phyloP scores from a whole-genome alignment of 2,329 filamentous ascomycete genomes.

The Fusarium sp. region DNA sequence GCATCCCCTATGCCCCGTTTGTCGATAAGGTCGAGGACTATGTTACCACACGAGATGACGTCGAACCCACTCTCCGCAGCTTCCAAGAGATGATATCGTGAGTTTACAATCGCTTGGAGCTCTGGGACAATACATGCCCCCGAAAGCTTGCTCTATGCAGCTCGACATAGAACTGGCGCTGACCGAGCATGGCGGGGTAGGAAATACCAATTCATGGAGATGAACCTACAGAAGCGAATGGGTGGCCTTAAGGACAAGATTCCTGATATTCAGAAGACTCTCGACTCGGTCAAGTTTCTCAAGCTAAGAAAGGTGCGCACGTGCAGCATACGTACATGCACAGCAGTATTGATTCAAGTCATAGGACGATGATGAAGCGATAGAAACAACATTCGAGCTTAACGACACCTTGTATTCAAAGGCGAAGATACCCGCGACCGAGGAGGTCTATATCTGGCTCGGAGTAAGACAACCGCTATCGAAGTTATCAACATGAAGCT shows the following conservation, averaged over 20 bases:
- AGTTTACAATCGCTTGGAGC: slow-evolving; percentile 48
- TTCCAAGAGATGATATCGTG: slow-evolving; percentile 97
- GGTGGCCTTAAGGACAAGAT: slow-evolving; percentile 91
- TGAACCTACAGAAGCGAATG: slow-evolving; percentile 87
- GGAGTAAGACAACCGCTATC: slow-evolving; percentile 66
- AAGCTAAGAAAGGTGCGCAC: slow-evolving; percentile 75
- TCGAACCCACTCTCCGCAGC: slow-evolving; percentile 82
- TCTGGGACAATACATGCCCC: slow-evolving; percentile 12
- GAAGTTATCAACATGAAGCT: slow-evolving; percentile 31
- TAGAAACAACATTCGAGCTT: slow-evolving; percentile 94
- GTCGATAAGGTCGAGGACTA: slow-evolving; percentile 92
- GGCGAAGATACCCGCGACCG: slow-evolving; percentile 81
- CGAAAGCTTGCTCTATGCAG: slow-evolving; percentile 22
- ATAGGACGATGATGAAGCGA: slow-evolving; percentile 70
- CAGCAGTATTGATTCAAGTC: slow-evolving; percentile 34
- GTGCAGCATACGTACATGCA: not conserved
- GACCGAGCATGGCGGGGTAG: slow-evolving; percentile 61
- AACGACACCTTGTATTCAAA: slow-evolving; percentile 96
- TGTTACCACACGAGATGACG: slow-evolving; percentile 80
- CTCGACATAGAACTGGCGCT: slow-evolving; percentile 23
- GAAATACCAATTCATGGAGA: slow-evolving; percentile 99
- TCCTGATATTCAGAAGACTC: slow-evolving; percentile 94
- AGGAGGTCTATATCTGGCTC: slow-evolving; percentile 98
- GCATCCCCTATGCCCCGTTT: slow-evolving; percentile 86
- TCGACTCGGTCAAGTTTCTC: slow-evolving; percentile 90